These are phyloP conservation scores for Fusarium sambucinum DNA, from an alignment of 2,329 filamentous ascomycete genomes.

Conservation along the genomic window DNA sequence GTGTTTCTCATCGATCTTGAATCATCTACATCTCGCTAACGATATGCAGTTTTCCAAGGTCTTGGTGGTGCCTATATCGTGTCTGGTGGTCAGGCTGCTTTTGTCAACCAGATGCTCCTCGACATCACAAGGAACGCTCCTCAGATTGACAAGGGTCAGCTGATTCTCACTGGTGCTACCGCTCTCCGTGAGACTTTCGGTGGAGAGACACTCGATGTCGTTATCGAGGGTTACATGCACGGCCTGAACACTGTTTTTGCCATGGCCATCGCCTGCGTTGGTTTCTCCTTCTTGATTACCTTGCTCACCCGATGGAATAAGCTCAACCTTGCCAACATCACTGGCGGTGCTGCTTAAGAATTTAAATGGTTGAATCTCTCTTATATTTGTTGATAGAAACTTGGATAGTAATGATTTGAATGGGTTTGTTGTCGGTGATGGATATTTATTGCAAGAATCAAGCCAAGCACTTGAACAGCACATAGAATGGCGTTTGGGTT, in stretches of 20 bases:
- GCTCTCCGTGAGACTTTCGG: conserved; percentile 67
- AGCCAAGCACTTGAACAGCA: not conserved
- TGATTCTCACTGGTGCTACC: conserved; percentile 63
- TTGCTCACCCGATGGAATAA: conserved; percentile 56
- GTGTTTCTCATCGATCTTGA: conserved; percentile 20
- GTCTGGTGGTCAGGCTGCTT: conserved; percentile 61
- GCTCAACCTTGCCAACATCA: conserved; percentile 50
- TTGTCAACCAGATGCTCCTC: conserved; percentile 59
- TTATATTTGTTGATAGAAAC: not conserved
- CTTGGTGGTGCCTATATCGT: conserved; percentile 65
- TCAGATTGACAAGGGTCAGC: conserved; percentile 51
- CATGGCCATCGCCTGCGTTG: conserved; percentile 63
- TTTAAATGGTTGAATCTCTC: not conserved
- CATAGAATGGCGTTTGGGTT: conserved; percentile 29
- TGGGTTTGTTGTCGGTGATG: not conserved
- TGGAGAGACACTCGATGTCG: conserved; percentile 60
- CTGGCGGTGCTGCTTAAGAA: conserved; percentile 50
- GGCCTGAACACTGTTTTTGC: conserved; percentile 74
- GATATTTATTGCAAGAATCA: not conserved
- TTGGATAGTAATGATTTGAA: not conserved
- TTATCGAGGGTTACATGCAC: conserved; percentile 72
- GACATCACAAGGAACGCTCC: conserved; percentile 53
- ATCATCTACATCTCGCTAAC: conserved; percentile 29
- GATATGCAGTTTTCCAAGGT: conserved; percentile 58
- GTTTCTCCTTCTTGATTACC: conserved; percentile 54